These are phyloP conservation scores for Helichrysum umbraculigerum DNA, from an alignment of 129 eudicot species.

Conservation along the genomic window DNA sequence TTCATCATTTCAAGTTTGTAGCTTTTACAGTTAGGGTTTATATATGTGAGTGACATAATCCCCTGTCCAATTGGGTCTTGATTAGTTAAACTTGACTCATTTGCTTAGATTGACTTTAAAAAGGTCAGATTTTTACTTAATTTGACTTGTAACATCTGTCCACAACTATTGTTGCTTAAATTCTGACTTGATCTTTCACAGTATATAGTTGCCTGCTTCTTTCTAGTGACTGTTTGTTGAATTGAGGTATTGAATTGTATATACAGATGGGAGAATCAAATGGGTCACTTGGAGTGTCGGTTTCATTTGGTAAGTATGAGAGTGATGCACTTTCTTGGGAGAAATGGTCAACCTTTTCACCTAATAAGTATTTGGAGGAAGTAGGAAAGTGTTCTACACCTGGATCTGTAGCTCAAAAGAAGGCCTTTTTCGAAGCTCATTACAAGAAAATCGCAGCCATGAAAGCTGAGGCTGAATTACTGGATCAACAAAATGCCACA, in stretches of 20 bases:
- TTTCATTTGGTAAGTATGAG: constrained; percentile 91
- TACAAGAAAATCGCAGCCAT: constrained; percentile 35
- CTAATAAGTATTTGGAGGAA: background rate
- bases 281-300: constrained; percentile 51
- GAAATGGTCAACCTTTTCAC: constrained; percentile 59
- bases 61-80: no score
- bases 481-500: constrained; percentile 49
- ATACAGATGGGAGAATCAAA: constrained; percentile 72
- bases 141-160: background rate
- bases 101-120: background rate
- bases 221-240: background rate
- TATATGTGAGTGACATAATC: background rate
- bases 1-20: background rate
- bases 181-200: no score
- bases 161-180: constrained; percentile 17
- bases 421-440: constrained; percentile 63
- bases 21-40: constrained; percentile 24
- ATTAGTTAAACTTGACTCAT: no score
- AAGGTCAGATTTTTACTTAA: constrained; percentile 13
- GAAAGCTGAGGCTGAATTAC: constrained; percentile 64
- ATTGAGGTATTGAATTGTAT: constrained; percentile 21
- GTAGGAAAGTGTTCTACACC: constrained; percentile 29
- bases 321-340: constrained; percentile 95
- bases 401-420: constrained; percentile 97
- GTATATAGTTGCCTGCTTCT: no score